Base-by-base conservation (phyloP, 2,329 filamentous ascomycete genomes). In the Diaporthe capsici region DNA sequence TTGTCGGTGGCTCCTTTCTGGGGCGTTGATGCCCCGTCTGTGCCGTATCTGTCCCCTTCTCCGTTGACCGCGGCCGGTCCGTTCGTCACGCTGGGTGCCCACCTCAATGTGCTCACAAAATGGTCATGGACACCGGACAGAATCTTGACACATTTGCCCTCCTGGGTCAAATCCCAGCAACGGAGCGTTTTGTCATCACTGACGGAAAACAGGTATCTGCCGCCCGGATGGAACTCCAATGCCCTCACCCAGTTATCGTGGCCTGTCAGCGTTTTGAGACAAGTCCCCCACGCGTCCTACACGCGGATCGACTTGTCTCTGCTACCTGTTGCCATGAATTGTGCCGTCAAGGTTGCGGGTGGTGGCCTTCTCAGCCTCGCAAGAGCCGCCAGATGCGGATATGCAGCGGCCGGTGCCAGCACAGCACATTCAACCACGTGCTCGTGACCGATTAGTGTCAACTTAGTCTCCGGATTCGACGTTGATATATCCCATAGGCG, bases 181-280 rank as follows among this genome's bases (percentile, higher is more conserved):
- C 96, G 90, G 76, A 98, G 88, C 6, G 95, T 96, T 86, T 97
- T 98, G 86, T 98, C 96, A 82, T 98, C 96, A 22, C 93, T 91
- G 28, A 94, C 94, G 9, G 93, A 96, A 8, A 98, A 86, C 1
- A 98, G 89, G 81, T 97, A 98, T 84, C 96, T 97, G 58, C 96
- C 96, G 12, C 95, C 94, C 0, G 96, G 96, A 81, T 98, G 96
- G 83, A 98, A 98, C 13, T 95, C 92, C 8, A 98, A 85, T 0
- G 90, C 94, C 44, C 95, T 92, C 12, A 98, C 92, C 96, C 96
- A 98, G 82, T 98, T 98, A 83, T 98, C 96, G 82, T 98, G 96
- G 2, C 96, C 96, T 1, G 92, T 86, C 1, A 98, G 87, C 0
- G 94, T 97, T 83, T 95, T 96, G 82, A 98, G 92, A 78, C 95